A percentile compares a stretch with the other conserved stretches of the same genome.
Conservation (phyloP, 1,139 yeast genomes). For the Taphrina populina region DNA sequence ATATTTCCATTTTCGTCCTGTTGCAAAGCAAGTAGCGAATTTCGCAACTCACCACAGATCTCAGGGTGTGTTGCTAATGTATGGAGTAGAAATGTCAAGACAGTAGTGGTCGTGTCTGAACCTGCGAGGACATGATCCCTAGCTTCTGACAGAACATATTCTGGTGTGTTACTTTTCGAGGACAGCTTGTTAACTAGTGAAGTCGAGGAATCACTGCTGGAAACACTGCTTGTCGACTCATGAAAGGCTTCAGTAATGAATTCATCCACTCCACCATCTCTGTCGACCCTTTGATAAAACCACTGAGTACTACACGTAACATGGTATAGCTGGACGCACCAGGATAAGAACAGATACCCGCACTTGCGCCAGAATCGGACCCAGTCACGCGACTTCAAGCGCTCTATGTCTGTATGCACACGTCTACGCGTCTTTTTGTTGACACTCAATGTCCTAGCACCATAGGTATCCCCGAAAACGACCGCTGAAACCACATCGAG, state of each 20-base stretch:
- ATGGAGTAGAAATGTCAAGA: constrained; percentile 60
- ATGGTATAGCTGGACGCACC: no score
- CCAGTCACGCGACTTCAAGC: neutral
- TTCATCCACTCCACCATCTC: no score
- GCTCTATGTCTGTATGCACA: neutral
- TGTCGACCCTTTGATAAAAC: no score
- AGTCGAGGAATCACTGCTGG: no score
- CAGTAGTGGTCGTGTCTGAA: constrained; percentile 73
- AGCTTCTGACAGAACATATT: constrained; percentile 43
- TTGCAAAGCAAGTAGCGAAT: constrained; percentile 49
- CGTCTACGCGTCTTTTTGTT: neutral
- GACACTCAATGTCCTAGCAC: constrained; percentile 46
- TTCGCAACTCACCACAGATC: constrained; percentile 50
- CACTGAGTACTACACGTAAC: no score
- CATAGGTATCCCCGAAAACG: constrained; percentile 54
- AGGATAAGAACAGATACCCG: no score
- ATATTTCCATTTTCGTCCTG: constrained; percentile 37
- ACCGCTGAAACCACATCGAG: constrained; percentile 67
- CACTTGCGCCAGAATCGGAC: neutral
- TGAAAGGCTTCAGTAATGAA: no score
- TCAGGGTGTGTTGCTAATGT: constrained; percentile 56
- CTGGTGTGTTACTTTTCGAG: neutral
- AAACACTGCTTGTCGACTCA: no score
- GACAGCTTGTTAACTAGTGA: neutral
- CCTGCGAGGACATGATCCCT: constrained; percentile 65